Percentiles rank a stretch among this genome's conserved stretches.
These are phyloP conservation scores for Fraxinus ornus DNA, from an alignment of 305 asterid genomes.

Conservation along the genomic window DNA sequence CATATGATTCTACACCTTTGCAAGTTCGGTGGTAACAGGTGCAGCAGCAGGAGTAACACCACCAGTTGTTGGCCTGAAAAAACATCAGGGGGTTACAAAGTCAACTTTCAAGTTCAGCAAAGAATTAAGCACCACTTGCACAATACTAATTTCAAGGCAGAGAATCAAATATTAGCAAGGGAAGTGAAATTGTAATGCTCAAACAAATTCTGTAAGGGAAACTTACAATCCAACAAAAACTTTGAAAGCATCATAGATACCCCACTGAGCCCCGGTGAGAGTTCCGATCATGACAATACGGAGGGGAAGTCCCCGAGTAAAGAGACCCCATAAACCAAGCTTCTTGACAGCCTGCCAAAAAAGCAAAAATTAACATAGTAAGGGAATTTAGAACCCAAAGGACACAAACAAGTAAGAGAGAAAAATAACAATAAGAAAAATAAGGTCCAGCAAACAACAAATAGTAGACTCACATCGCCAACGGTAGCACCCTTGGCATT, in stretches of 20 bases:
- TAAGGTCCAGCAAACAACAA: background rate
- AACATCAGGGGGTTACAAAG: slow-evolving; percentile 13
- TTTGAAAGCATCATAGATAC: slow-evolving; percentile 92
- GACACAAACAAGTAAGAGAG: background rate
- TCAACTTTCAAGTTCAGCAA: slow-evolving; percentile 3
- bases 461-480: slow-evolving; percentile 69
- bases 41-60: slow-evolving; percentile 55
- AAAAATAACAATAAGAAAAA: background rate
- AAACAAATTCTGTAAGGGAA: slow-evolving; percentile 1
- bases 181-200: background rate
- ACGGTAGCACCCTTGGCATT: slow-evolving; percentile 91
- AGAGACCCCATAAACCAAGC: slow-evolving; percentile 75
- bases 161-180: background rate
- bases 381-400: background rate
- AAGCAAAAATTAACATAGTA: background rate
- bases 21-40: slow-evolving; percentile 37
- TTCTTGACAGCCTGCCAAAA: slow-evolving; percentile 66
- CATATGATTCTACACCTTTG: slow-evolving; percentile 38
- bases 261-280: slow-evolving; percentile 97
- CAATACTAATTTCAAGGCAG: background rate
- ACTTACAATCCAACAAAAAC: slow-evolving; percentile 94
- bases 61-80: slow-evolving; percentile 78
- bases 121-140: background rate
- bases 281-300: slow-evolving; percentile 97
- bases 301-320: slow-evolving; percentile 92